These are phyloP conservation scores for Tripidium arundinaceum DNA, from an alignment of 202 grass and related monocot species.

Conservation along the genomic window DNA sequence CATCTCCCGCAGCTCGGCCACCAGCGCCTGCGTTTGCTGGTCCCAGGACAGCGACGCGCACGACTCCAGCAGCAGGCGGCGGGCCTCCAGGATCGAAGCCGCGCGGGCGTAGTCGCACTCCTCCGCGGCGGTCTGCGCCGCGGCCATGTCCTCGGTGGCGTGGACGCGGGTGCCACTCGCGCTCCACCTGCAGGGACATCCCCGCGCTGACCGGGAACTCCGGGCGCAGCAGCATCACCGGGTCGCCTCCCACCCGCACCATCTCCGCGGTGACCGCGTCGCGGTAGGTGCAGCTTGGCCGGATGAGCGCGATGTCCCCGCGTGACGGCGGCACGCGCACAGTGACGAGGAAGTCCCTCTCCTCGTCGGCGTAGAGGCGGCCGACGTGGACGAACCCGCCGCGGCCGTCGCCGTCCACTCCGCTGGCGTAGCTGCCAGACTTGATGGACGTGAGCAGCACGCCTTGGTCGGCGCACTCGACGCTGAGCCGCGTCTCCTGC, in stretches of 20 bases:
- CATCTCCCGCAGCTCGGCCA: constrained; percentile 68
- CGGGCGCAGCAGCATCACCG: constrained; percentile 38
- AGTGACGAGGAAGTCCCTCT: constrained; percentile 63
- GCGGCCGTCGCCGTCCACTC: constrained; percentile 28
- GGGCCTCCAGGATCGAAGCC: constrained; percentile 36
- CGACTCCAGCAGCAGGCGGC: constrained; percentile 33
- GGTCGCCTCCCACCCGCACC: constrained; percentile 18
- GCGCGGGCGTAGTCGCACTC: constrained; percentile 36
- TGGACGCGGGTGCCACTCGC: constrained; percentile 56
- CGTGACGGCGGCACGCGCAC: constrained; percentile 33
- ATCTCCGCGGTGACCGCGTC: constrained; percentile 36
- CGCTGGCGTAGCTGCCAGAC: constrained; percentile 57
- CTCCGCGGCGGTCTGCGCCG: constrained; percentile 50
- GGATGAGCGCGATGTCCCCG: constrained; percentile 36
- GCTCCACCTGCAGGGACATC: constrained; percentile 49
- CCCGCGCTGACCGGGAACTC: background rate
- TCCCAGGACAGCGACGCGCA: constrained; percentile 32
- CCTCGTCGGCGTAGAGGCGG: constrained; percentile 75
- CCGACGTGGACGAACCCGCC: constrained; percentile 43
- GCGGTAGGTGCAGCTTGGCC: constrained; percentile 39
- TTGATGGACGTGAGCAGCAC: constrained; percentile 44
- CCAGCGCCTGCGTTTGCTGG: constrained; percentile 44
- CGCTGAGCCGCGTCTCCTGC: constrained; percentile 38
- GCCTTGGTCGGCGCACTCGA: constrained; percentile 38
- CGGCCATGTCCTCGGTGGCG: constrained; percentile 51